Evolutionary conservation across 2,329 filamentous ascomycete genomes (phyloP).

Genomic region (Onygenales sp.): DNA sequence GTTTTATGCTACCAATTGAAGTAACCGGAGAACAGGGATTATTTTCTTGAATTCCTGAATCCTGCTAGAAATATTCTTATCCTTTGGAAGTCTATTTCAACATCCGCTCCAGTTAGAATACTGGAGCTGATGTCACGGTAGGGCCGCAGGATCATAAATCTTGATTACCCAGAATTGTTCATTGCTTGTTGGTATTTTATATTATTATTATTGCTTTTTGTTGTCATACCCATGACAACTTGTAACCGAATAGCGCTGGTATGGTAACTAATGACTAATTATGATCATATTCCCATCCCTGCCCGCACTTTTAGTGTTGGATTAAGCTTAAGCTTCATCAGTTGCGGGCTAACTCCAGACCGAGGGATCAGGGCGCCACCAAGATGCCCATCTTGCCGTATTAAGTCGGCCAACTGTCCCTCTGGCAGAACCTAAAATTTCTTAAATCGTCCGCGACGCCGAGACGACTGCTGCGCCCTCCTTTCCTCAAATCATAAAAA

Average conservation of each 20-base stretch:
- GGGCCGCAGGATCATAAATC: too few relatives aligned
- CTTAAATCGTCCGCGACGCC: not conserved
- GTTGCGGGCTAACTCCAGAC: constrained; percentile 22
- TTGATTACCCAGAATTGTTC: not conserved
- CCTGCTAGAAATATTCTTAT: constrained; percentile 7
- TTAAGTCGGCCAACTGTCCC: not conserved
- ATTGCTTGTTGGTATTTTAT: not conserved
- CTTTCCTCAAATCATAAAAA: not conserved
- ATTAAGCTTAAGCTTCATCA: constrained; percentile 37
- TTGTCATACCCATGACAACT: too few relatives aligned
- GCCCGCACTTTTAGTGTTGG: constrained; percentile 24
- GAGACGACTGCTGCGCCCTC: not conserved
- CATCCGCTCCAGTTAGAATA: constrained; percentile 12
- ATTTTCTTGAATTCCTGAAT: too few relatives aligned
- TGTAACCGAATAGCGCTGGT: too few relatives aligned
- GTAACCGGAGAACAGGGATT: not conserved
- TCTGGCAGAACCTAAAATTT: not conserved
- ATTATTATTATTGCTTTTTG: too few relatives aligned
- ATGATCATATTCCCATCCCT: too few relatives aligned
- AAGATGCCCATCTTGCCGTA: not conserved
- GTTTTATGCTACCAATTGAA: not conserved
- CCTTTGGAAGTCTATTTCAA: constrained; percentile 9
- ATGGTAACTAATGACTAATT: too few relatives aligned
- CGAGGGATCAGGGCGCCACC: constrained; percentile 23
- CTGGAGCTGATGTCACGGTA: too few relatives aligned